Conservation (phyloP, 164 flowering plant species). For the Sedum album region DNA sequence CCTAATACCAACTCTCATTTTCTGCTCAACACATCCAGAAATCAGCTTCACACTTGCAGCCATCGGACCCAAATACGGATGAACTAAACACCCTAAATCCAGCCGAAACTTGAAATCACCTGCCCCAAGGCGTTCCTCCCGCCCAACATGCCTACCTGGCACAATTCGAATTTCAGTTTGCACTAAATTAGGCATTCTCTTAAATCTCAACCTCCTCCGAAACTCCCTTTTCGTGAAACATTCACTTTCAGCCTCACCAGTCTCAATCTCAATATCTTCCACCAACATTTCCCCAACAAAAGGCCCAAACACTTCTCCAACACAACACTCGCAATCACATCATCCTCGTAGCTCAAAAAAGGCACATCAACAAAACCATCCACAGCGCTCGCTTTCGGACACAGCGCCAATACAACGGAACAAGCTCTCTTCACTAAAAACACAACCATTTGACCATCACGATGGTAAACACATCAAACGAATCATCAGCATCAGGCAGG, state of each 20-base stretch:
- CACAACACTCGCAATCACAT: slow-evolving; percentile 31
- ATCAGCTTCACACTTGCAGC: slow-evolving; percentile 59
- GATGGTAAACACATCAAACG: slow-evolving; percentile 12
- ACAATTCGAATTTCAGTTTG: slow-evolving; percentile 58
- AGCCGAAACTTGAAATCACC: slow-evolving; percentile 28
- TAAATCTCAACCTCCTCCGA: slow-evolving; percentile 81
- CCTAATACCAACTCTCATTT: slow-evolving; percentile 25
- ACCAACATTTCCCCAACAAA: slow-evolving; percentile 73
- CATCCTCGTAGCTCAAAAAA: slow-evolving; percentile 56
- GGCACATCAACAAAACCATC: slow-evolving; percentile 36
- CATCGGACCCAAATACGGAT: slow-evolving; percentile 58
- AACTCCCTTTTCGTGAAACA: slow-evolving; percentile 26
- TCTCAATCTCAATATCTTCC: slow-evolving; percentile 66
- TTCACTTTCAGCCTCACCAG: not conserved
- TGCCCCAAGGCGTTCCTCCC: slow-evolving; percentile 9
- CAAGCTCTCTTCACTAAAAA: slow-evolving; percentile 22
- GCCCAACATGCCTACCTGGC: slow-evolving; percentile 13
- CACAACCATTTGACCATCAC: not conserved
- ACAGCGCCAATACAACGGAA: slow-evolving; percentile 51
- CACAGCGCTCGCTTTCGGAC: slow-evolving; percentile 33
- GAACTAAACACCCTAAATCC: slow-evolving; percentile 46
- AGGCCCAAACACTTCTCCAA: slow-evolving; percentile 40
- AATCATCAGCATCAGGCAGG: slow-evolving; percentile 14
- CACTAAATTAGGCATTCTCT: slow-evolving; percentile 82
- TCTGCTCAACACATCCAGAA: slow-evolving; percentile 26